A percentile compares a stretch with the other conserved stretches of the same genome.
These are phyloP conservation scores for Globisporangium ultimum DNA, from an alignment of 352 stramenopile species.

Conservation along the genomic window DNA sequence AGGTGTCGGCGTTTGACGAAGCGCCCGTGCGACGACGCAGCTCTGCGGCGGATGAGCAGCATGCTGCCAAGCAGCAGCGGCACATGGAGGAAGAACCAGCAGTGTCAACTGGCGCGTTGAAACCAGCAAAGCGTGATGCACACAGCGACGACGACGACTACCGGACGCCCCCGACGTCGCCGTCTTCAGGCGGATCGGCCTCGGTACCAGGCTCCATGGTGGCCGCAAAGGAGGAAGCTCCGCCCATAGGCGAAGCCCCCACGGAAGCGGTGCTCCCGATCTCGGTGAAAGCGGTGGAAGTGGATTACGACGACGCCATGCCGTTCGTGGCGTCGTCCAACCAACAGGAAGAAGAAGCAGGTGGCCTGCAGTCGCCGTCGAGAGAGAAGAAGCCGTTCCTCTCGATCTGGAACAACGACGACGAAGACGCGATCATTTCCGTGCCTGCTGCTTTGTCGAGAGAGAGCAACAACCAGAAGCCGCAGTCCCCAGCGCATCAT, in stretches of 20 bases:
- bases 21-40: constrained; percentile 22
- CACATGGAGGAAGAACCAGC: neutral
- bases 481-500: neutral
- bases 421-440: constrained; percentile 11
- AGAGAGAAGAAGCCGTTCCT: constrained; percentile 4
- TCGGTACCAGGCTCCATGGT: neutral
- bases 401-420: constrained; percentile 12
- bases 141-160: constrained; percentile 13
- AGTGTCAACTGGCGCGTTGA: neutral
- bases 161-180: constrained; percentile 12
- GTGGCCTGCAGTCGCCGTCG: neutral
- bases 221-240: neutral
- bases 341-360: neutral
- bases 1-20: constrained; percentile 40
- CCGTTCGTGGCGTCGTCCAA: constrained; percentile 1
- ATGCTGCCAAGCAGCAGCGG: neutral
- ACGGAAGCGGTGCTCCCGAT: constrained; percentile 2
- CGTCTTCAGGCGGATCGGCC: constrained; percentile 9
- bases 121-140: neutral
- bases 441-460: neutral
- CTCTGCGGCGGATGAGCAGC: constrained; percentile 15
- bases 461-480: neutral
- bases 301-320: constrained; percentile 11
- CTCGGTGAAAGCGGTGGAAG: neutral
- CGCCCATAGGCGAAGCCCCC: neutral